Conservation (phyloP, 129 eudicot genomes). For the Ambrosia artemisiifolia region DNA sequence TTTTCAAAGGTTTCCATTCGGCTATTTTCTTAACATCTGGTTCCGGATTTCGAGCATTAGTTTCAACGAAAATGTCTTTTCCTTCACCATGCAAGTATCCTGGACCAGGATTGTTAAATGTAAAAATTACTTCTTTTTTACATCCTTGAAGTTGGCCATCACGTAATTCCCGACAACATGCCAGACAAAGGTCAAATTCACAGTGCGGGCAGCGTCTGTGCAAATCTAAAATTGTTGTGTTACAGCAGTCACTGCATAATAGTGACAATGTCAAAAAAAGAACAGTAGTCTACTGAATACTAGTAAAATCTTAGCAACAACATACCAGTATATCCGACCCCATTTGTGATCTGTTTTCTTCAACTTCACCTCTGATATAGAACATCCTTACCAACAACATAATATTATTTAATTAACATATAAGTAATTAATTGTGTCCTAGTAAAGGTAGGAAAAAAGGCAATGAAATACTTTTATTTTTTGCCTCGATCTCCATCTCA, state of each 20-base stretch:
- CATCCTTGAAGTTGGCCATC: slow-evolving; percentile 42
- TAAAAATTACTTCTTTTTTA: slow-evolving; percentile 25
- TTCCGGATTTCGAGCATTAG: neutral
- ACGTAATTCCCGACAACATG: slow-evolving; percentile 64
- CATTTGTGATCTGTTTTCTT: slow-evolving; percentile 1
- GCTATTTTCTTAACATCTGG: slow-evolving; percentile 7
- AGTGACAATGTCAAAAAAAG: neutral
- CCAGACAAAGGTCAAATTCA: slow-evolving; percentile 57
- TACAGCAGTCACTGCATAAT: slow-evolving; percentile 57
- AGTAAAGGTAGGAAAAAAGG: neutral
- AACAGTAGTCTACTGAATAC: neutral
- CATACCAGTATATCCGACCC: slow-evolving; percentile 49
- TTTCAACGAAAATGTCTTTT: neutral
- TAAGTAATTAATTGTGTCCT: neutral
- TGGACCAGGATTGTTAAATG: slow-evolving; percentile 14
- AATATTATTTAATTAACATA: neutral
- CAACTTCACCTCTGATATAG: slow-evolving; percentile 37
- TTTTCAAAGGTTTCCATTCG: slow-evolving; percentile 46
- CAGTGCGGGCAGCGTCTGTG: slow-evolving; percentile 54
- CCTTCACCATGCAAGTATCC: slow-evolving; percentile 42
- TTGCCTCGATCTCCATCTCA: slow-evolving; percentile 63
- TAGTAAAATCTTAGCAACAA: neutral
- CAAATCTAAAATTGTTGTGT: slow-evolving; percentile 51
- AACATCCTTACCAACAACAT: slow-evolving; percentile 25
- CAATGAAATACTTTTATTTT: slow-evolving; percentile 41